phyloP scores from a whole-genome alignment of 306 rosid species.

The Vicia villosa region DNA sequence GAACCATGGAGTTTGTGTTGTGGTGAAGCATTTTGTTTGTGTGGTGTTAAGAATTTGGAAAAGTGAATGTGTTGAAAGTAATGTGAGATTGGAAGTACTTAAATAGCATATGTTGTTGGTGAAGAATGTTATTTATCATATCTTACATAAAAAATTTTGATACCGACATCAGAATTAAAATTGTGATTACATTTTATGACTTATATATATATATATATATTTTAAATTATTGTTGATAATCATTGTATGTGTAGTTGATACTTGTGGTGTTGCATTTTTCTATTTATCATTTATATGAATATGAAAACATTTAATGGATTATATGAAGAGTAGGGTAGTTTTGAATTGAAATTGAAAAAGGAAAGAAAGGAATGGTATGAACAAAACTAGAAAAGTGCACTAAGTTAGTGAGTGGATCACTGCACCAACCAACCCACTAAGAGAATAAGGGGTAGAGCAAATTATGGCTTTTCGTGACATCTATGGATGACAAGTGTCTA shows the following conservation, averaged over 20 bases:
- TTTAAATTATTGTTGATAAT: too few species aligned
- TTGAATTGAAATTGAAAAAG: conserved; percentile 2
- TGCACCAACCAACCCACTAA: conserved; percentile 44
- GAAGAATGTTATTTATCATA: background rate
- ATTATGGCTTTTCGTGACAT: conserved; percentile 6
- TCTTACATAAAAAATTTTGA: background rate
- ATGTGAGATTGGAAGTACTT: conserved; percentile 22
- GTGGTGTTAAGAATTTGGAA: background rate
- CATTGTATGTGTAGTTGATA: too few species aligned
- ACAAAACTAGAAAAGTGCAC: conserved; percentile 10
- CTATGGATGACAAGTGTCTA: conserved; percentile 27
- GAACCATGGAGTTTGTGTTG: background rate
- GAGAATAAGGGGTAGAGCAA: background rate
- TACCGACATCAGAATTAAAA: too few species aligned
- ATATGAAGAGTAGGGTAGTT: background rate
- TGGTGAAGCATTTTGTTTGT: conserved; percentile 35
- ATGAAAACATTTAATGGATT: background rate
- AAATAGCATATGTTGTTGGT: conserved; percentile 36
- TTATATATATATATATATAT: too few species aligned
- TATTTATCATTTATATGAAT: too few species aligned
- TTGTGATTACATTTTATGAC: too few species aligned
- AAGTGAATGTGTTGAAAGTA: background rate
- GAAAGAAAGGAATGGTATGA: conserved; percentile 23
- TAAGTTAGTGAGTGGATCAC: conserved; percentile 37
- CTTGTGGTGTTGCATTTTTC: too few species aligned